A percentile compares a stretch with the other conserved stretches of the same genome.
Conservation (phyloP, 352 stramenopile species). For the Globisporangium okanoganense region DNA sequence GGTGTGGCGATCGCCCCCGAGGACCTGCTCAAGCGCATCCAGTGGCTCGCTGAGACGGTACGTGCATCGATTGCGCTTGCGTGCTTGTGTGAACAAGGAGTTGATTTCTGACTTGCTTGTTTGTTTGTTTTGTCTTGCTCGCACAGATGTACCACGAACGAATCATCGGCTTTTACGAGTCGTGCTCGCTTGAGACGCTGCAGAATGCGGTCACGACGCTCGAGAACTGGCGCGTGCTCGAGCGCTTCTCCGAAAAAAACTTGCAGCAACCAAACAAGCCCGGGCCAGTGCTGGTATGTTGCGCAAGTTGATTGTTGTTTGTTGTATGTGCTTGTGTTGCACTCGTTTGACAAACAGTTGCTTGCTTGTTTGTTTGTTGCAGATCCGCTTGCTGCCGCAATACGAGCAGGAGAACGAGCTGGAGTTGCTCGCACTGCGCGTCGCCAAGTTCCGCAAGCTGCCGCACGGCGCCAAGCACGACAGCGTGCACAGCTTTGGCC, state of each 20-base stretch:
- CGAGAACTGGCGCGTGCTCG: conserved; percentile 61
- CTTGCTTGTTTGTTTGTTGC: background rate
- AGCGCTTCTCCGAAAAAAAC: conserved; percentile 26
- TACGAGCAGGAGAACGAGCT: conserved; percentile 58
- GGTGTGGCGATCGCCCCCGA: conserved; percentile 43
- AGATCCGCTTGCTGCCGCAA: conserved; percentile 33
- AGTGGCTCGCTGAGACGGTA: conserved; percentile 78
- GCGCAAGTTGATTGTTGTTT: background rate
- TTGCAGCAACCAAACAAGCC: conserved; percentile 4
- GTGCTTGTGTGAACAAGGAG: background rate
- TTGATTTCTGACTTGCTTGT: background rate
- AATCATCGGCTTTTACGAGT: conserved; percentile 84
- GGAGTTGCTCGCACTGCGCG: conserved; percentile 51
- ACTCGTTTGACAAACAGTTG: background rate
- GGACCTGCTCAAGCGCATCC: conserved; percentile 73
- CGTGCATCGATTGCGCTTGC: background rate
- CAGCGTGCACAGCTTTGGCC: conserved; percentile 30
- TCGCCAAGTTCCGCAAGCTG: conserved; percentile 76
- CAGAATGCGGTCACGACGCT: conserved; percentile 73
- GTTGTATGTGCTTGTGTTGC: conserved; percentile 6
- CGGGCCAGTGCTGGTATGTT: conserved; percentile 22
- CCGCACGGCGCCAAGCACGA: conserved; percentile 29
- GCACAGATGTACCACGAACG: conserved; percentile 82
- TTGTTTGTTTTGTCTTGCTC: background rate
- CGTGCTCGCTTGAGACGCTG: conserved; percentile 79